Evolutionary conservation across 139 green algal species (phyloP).

Genomic region (Pleodorina starrii): DNA sequence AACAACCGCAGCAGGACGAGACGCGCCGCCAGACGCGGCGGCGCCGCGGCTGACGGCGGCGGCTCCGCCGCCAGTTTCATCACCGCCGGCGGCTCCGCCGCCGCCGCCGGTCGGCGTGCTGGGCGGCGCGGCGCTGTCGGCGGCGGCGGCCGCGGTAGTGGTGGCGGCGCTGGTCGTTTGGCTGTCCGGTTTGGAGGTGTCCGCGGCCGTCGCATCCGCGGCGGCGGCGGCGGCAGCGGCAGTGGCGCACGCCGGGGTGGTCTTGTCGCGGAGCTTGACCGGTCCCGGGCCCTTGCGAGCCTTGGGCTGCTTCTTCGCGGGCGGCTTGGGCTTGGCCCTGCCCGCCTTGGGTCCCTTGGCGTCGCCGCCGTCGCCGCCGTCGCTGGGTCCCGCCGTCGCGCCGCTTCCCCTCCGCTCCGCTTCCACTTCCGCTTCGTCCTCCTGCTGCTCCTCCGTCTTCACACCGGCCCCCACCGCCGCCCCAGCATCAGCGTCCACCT

Average conservation of each 20-base stretch:
- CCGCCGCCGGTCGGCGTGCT: not conserved
- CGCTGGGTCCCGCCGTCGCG: not conserved
- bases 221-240: not conserved
- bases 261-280: slow-evolving; percentile 3
- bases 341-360: not conserved
- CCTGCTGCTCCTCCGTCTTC: too few species aligned
- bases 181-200: not conserved
- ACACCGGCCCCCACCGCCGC: too few species aligned
- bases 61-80: too few species aligned
- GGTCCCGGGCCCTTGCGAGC: not conserved
- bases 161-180: not conserved
- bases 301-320: not conserved
- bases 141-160: not conserved
- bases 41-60: not conserved
- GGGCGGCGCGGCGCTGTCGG: not conserved
- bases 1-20: not conserved
- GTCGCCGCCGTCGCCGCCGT: not conserved
- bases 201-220: not conserved
- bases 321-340: not conserved
- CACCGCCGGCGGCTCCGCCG: too few species aligned
- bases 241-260: too few species aligned
- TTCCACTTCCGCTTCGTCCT: not conserved
- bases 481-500: too few species aligned
- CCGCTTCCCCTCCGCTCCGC: slow-evolving; percentile 8
- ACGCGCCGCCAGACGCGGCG: not conserved